Conservation (phyloP, 208 protist genomes). For the Eutreptiella sp. region DNA sequence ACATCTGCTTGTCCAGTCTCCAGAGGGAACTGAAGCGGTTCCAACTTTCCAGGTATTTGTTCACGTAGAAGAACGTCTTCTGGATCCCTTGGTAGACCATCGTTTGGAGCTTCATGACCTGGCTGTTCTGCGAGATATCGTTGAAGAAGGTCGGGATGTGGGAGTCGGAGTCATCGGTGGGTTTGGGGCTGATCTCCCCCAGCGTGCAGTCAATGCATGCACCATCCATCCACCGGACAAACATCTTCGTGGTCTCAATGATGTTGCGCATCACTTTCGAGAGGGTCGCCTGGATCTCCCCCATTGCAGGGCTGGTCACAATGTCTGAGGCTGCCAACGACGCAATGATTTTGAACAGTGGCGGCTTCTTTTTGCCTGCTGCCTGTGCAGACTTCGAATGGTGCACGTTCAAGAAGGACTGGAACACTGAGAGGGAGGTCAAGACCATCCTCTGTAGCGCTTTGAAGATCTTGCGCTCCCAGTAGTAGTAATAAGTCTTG, state of each 20-base stretch:
- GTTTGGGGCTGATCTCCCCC: slow-evolving; percentile 71
- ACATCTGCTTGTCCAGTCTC: slow-evolving; percentile 82
- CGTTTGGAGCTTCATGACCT: slow-evolving; percentile 78
- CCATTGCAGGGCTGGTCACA: slow-evolving; percentile 78
- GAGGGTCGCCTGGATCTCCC: slow-evolving; percentile 82
- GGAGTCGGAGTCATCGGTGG: slow-evolving; percentile 64
- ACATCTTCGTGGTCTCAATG: slow-evolving; percentile 85
- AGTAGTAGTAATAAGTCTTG: slow-evolving; percentile 88
- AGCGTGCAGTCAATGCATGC: slow-evolving; percentile 89
- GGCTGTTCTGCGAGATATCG: slow-evolving; percentile 77
- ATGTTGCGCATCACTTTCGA: slow-evolving; percentile 59
- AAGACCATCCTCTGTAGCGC: slow-evolving; percentile 84
- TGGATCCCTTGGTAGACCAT: slow-evolving; percentile 74
- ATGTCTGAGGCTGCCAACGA: slow-evolving; percentile 78
- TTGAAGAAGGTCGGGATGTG: slow-evolving; percentile 87
- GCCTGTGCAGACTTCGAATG: slow-evolving; percentile 26
- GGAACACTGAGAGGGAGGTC: slow-evolving; percentile 65
- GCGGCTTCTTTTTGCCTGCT: slow-evolving; percentile 40
- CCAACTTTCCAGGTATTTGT: slow-evolving; percentile 84
- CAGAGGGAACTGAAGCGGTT: slow-evolving; percentile 63
- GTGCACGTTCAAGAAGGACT: slow-evolving; percentile 73
- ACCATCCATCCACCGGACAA: slow-evolving; percentile 91
- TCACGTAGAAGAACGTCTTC: slow-evolving; percentile 75
- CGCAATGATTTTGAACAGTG: slow-evolving; percentile 86
- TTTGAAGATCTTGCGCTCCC: slow-evolving; percentile 88